A percentile compares a stretch with the other conserved stretches of the same genome.
Conservation (phyloP, 2,329 filamentous ascomycete genomes). For the Epichloe amarillans region DNA sequence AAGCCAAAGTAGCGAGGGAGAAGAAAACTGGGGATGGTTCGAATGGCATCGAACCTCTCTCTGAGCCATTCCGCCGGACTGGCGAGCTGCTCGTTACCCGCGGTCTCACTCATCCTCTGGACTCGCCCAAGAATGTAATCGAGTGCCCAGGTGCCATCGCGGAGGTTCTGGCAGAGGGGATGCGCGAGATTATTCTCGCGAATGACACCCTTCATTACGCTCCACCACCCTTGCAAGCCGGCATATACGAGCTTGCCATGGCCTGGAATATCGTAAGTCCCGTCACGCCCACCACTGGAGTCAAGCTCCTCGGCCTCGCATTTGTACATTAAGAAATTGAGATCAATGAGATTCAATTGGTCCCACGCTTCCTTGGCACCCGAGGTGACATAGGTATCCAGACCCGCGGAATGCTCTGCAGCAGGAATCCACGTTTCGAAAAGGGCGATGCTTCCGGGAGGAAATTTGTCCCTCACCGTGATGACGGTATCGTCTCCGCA, state of each 20-base stretch:
- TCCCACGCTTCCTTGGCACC: constrained; percentile 69
- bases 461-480: constrained; percentile 68
- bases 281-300: constrained; percentile 64
- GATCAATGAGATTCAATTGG: constrained; percentile 60
- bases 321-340: constrained; percentile 85
- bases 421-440: constrained; percentile 94
- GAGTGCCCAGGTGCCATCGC: constrained; percentile 81
- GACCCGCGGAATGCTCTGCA: constrained; percentile 67
- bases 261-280: constrained; percentile 78
- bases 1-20: constrained; percentile 88
- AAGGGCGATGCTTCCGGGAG: constrained; percentile 84
- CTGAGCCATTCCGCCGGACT: constrained; percentile 66
- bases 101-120: constrained; percentile 52
- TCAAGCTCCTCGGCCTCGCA: constrained; percentile 82
- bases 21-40: constrained; percentile 75
- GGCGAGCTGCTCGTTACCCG: constrained; percentile 47
- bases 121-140: constrained; percentile 76
- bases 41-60: constrained; percentile 74
- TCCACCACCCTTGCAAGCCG: constrained; percentile 98
- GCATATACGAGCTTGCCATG: constrained; percentile 82
- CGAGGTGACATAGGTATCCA: constrained; percentile 77
- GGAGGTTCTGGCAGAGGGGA: constrained; percentile 82
- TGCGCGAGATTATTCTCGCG: constrained; percentile 84
- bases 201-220: constrained; percentile 71
- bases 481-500: constrained; percentile 65